A percentile compares a stretch with the other conserved stretches of the same genome.
These are phyloP conservation scores for Suillus brevipes DNA, from an alignment of 768 basidiomycete genomes.

Conservation along the genomic window DNA sequence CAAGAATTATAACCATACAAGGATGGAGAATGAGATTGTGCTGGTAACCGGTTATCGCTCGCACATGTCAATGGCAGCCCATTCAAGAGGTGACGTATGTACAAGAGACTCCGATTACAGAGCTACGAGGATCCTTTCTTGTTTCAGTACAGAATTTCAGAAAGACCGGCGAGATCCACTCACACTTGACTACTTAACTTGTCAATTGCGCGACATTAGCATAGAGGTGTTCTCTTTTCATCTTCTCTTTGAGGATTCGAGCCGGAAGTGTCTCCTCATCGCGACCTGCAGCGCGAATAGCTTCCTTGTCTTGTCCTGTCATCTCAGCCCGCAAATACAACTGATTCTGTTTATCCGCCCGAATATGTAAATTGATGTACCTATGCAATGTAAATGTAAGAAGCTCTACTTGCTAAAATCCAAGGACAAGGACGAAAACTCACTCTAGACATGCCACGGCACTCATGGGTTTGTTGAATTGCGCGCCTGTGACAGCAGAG, in stretches of 20 bases:
- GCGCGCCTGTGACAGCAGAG: constrained; percentile 11
- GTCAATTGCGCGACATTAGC: not conserved
- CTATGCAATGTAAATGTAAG: not conserved
- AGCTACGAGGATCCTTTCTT: not conserved
- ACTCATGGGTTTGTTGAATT: constrained; percentile 13
- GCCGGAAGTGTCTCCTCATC: constrained; percentile 1
- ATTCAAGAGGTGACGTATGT: not conserved
- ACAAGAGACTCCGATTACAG: not conserved
- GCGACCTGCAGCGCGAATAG: constrained; percentile 8
- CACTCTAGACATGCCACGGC: constrained; percentile 14
- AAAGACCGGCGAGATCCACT: not conserved
- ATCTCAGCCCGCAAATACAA: constrained; percentile 16
- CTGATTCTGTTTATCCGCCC: constrained; percentile 19
- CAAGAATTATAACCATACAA: not conserved
- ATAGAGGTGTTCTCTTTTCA: not conserved
- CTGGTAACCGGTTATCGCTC: not conserved
- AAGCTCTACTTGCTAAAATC: constrained; percentile 2
- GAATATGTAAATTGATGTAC: constrained; percentile 16
- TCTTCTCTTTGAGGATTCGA: not conserved
- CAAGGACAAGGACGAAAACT: not conserved
- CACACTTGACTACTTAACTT: not conserved
- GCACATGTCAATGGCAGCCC: not conserved
- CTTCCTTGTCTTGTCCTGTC: constrained; percentile 16
- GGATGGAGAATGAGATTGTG: not conserved
- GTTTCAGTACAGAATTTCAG: not conserved